A percentile compares a stretch with the other conserved stretches of the same genome.
Conservation (phyloP, 352 stramenopile genomes). For the Phytophthora constricta region DNA sequence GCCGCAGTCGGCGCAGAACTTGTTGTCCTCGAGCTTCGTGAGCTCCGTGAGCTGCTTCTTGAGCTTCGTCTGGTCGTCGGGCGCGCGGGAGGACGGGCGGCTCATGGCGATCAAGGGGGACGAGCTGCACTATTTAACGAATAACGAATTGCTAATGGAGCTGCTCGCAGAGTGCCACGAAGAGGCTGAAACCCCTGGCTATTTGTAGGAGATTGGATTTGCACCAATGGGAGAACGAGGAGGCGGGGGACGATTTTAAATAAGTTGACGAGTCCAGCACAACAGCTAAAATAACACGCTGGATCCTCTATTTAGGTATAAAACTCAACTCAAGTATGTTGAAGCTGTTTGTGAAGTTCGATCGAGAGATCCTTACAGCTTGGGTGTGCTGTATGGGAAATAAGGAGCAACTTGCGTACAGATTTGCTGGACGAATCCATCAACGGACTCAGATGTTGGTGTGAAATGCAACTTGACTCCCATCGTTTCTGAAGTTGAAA, state of each 20-base stretch:
- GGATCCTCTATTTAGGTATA: background rate
- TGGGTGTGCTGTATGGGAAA: background rate
- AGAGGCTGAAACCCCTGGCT: conserved; percentile 27
- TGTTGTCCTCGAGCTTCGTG: conserved; percentile 92
- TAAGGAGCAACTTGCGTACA: conserved; percentile 2
- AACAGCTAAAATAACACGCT: background rate
- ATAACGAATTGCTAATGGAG: conserved; percentile 3
- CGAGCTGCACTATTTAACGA: background rate
- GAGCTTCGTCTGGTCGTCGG: conserved; percentile 87
- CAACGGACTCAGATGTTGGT: background rate
- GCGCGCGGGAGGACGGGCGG: conserved; percentile 41
- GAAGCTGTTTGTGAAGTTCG: conserved; percentile 2
- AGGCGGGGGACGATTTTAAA: background rate
- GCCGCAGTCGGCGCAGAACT: conserved; percentile 91
- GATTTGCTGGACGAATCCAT: background rate
- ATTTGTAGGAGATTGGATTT: conserved; percentile 4
- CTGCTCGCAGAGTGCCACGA: conserved; percentile 4
- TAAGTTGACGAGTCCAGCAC: background rate
- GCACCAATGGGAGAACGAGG: background rate
- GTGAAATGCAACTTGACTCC: conserved; percentile 16
- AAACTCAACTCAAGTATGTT: background rate
- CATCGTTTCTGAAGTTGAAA: conserved; percentile 12
- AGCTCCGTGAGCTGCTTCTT: conserved; percentile 90
- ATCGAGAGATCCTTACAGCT: background rate
- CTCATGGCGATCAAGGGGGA: conserved; percentile 51